Evolutionary conservation across 2,329 filamentous ascomycete genomes (phyloP).

Genomic region (Pseudogymnoascus sp.): DNA sequence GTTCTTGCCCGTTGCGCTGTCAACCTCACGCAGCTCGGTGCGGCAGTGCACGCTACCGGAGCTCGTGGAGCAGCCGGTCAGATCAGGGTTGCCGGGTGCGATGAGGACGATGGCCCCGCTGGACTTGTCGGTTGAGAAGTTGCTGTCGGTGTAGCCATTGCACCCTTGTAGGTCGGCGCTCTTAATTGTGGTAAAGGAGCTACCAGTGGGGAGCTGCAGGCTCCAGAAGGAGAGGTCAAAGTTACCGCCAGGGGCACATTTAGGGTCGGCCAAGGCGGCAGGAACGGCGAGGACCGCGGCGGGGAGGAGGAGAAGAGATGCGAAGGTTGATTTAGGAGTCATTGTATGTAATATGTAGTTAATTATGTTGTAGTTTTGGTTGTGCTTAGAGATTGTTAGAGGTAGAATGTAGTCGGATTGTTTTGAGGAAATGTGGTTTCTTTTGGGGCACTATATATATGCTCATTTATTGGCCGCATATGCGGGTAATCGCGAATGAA

Average conservation of each 20-base stretch:
- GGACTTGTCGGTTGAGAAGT: conserved; percentile 6
- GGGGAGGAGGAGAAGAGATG: not conserved
- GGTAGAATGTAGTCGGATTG: not conserved
- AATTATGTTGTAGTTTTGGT: not conserved
- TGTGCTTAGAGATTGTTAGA: not conserved
- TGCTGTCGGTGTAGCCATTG: not conserved
- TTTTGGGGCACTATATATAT: not conserved
- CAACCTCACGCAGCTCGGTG: conserved; percentile 5
- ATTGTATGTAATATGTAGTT: not conserved
- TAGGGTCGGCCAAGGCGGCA: conserved; percentile 18
- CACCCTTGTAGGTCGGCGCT: conserved; percentile 3
- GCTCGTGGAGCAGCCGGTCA: not conserved
- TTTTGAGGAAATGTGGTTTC: not conserved
- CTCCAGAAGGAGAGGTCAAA: conserved; percentile 8
- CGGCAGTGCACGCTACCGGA: not conserved
- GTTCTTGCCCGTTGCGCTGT: not conserved
- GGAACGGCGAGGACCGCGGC: not conserved
- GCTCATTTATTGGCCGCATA: not conserved
- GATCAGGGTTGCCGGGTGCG: conserved; percentile 3
- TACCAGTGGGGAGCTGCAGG: conserved; percentile 1
- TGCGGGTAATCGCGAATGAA: not conserved
- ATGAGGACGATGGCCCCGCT: not conserved
- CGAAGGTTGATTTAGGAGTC: not conserved
- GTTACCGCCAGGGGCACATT: conserved; percentile 26
- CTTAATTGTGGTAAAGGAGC: not conserved